A percentile compares a stretch with the other conserved stretches of the same genome.
Conservation (phyloP, 495 filamentous ascomycete genomes). For the Hypoxylon fragiforme region DNA sequence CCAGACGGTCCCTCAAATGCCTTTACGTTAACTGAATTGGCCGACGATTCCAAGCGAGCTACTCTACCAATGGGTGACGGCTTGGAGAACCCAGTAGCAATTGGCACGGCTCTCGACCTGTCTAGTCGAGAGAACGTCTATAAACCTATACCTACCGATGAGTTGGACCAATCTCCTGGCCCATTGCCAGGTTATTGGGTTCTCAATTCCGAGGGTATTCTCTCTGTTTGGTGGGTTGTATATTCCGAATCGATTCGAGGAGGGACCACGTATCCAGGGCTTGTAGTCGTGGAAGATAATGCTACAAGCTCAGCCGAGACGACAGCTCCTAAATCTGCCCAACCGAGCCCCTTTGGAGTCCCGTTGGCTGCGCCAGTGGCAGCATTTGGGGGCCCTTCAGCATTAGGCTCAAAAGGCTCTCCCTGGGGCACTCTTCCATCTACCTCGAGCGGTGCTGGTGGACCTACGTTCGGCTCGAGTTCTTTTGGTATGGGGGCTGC, state of each 20-base stretch:
- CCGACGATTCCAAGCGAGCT: constrained; percentile 77
- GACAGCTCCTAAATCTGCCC: constrained; percentile 37
- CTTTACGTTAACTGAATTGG: constrained; percentile 73
- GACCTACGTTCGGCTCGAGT: constrained; percentile 44
- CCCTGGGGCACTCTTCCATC: constrained; percentile 41
- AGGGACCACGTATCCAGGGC: constrained; percentile 69
- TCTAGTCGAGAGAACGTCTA: constrained; percentile 77
- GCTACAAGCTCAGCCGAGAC: constrained; percentile 18
- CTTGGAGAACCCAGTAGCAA: constrained; percentile 69
- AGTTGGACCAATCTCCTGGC: constrained; percentile 69
- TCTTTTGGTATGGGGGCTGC: constrained; percentile 47
- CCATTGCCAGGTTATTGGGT: constrained; percentile 87
- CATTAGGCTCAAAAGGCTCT: constrained; percentile 45
- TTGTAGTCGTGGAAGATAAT: constrained; percentile 54
- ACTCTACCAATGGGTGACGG: constrained; percentile 69
- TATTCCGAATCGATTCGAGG: constrained; percentile 83
- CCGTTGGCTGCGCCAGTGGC: constrained; percentile 18
- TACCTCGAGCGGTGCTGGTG: constrained; percentile 34
- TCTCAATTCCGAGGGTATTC: constrained; percentile 84
- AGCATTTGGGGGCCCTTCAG: constrained; percentile 46
- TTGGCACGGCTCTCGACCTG: constrained; percentile 82
- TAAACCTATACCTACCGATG: constrained; percentile 76
- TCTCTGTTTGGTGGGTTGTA: constrained; percentile 87
- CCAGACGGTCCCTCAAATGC: constrained; percentile 63
- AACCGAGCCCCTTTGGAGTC: constrained; percentile 34